Evolutionary conservation across 2,329 filamentous ascomycete species (phyloP), one percentile per base, ranked within the genome.

Genomic region (Trichophyton rubrum): DNA sequence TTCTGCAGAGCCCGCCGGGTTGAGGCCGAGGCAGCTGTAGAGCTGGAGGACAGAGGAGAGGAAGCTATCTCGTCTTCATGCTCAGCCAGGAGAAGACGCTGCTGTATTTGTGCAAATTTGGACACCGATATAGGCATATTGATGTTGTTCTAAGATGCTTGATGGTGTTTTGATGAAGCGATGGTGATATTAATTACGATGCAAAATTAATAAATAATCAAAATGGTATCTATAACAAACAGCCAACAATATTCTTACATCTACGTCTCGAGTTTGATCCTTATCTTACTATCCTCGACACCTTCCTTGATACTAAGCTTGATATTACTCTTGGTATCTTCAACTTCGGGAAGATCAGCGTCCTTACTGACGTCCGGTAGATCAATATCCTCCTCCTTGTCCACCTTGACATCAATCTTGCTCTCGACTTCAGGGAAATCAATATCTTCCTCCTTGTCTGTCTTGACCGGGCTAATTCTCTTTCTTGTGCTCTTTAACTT

Each of bases 21-120:
- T 1, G 74, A 66, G 1, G 75, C 73, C 0, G 75, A 76, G 30
- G 45, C 45, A 24, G 73, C 71, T 7, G 72, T 69, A 56, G 69
- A 64, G 8, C 68, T 61, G 20, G 66, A 72, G 8, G 75, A 71
- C 35, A 78, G 72, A 1, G 71, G 68, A 9, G 74, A 77, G 41
- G 75, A 74, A 30, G 74, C 68, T 62, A 77, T 70, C 65, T 78
- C 76, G 53, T 72, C 72, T 67, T 73, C 71, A 65, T 78, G 76
- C 65, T 78, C 76, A 55, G 70, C 66, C n/a, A 69, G 66, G 17
- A 78, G 72, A 45, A 77, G 72, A 40, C 71, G 66, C 60, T 73
- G 72, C 61, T 78, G 75, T 11, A 72, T 70, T 63, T 72, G 69
- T 63, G 75, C 75, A 67, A 78, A 78, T 62, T 67, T 63, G 59